Conservation (phyloP, 805 yeast genomes). For the Suhomyces pyralidae region DNA sequence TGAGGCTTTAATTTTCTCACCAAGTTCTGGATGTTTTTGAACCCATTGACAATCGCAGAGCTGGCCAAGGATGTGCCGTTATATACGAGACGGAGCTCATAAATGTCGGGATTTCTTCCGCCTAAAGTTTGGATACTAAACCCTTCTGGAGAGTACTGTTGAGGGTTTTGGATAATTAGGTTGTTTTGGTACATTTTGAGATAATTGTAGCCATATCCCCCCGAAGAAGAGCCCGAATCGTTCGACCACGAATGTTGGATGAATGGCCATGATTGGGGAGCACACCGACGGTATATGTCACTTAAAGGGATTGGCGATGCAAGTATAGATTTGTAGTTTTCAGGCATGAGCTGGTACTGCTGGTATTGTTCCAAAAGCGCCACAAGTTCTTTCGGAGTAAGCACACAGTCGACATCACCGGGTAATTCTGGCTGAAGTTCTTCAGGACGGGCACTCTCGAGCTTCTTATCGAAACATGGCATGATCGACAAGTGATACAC, state of each 20-base stretch:
- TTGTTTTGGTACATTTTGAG: conserved; percentile 38
- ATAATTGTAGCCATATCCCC: conserved; percentile 82
- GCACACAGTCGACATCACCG: conserved; percentile 85
- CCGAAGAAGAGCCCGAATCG: conserved; percentile 79
- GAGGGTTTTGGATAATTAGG: conserved; percentile 17
- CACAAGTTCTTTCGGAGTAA: conserved; percentile 84
- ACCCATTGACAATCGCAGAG: conserved; percentile 77
- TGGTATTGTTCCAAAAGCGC: conserved; percentile 56
- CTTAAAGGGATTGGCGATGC: conserved; percentile 4
- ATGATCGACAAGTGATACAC: conserved; percentile 82
- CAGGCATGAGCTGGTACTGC: conserved; percentile 24
- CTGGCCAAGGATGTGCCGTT: conserved; percentile 41
- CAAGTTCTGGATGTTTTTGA: conserved; percentile 88
- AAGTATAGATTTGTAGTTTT: conserved; percentile 1
- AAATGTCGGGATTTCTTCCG: conserved; percentile 76
- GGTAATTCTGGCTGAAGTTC: conserved; percentile 25
- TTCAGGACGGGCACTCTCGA: conserved; percentile 89
- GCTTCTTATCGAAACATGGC: conserved; percentile 97
- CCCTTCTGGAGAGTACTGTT: conserved; percentile 13
- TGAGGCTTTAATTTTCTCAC: conserved; percentile 71
- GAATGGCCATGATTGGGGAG: conserved; percentile 65
- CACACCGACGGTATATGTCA: conserved; percentile 27
- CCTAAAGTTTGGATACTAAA: conserved; percentile 38
- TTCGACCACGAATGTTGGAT: conserved; percentile 63
- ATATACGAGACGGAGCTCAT: conserved; percentile 60